phyloP scores from a whole-genome alignment of 805 yeast species.

The Wickerhamiella musiphila region DNA sequence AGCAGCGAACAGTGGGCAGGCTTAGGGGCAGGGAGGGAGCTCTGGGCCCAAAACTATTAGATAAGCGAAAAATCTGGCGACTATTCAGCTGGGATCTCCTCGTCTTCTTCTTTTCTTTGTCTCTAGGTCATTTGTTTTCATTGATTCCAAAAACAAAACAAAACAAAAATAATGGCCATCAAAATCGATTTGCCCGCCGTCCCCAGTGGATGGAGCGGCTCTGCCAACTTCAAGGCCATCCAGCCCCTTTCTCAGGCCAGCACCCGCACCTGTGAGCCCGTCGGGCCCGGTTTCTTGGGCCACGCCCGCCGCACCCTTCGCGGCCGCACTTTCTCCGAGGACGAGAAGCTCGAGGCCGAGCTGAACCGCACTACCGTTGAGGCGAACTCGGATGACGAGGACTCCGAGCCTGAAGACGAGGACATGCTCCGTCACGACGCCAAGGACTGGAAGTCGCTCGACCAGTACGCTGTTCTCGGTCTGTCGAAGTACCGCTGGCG shows the following conservation, averaged over 20 bases:
- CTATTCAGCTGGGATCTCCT: too few relatives aligned
- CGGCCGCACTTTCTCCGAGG: constrained; percentile 98
- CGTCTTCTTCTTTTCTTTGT: too few relatives aligned
- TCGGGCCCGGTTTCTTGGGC: constrained; percentile 87
- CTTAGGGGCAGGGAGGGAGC: too few relatives aligned
- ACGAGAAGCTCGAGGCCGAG: constrained; percentile 83
- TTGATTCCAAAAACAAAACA: neutral
- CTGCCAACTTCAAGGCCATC: constrained; percentile 16
- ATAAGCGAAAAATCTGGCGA: too few relatives aligned
- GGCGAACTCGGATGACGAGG: constrained; percentile 30
- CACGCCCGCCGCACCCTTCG: constrained; percentile 91
- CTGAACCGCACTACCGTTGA: constrained; percentile 61
- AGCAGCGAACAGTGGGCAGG: too few relatives aligned
- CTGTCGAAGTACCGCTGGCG: constrained; percentile 75
- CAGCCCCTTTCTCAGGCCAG: constrained; percentile 18
- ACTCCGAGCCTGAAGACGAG: constrained; percentile 53
- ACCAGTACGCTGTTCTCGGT: constrained; percentile 91
- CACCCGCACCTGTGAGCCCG: constrained; percentile 74
- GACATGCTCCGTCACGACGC: constrained; percentile 80
- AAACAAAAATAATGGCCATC: too few relatives aligned
- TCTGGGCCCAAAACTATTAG: too few relatives aligned
- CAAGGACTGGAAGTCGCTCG: constrained; percentile 95
- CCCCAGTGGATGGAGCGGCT: constrained; percentile 15
- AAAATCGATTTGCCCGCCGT: constrained; percentile 9
- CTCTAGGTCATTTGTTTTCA: too few relatives aligned